These are phyloP conservation scores for Claviceps sorghi DNA, from an alignment of 2,329 filamentous ascomycete genomes.

Conservation along the genomic window DNA sequence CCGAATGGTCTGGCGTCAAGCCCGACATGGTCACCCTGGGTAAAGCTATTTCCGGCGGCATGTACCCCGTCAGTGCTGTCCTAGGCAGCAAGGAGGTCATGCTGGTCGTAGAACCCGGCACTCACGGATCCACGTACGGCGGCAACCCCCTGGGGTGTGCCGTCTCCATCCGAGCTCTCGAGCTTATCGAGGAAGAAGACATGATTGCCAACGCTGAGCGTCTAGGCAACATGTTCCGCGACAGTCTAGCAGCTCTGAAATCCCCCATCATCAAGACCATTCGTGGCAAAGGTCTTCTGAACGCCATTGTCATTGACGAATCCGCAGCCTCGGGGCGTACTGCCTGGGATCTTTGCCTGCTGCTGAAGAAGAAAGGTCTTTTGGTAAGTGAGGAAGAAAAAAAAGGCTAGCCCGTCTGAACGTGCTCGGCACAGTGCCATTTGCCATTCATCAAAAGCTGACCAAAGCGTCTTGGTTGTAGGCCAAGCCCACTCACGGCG, in stretches of 20 bases:
- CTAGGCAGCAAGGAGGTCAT: conserved; percentile 81
- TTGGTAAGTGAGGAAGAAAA: conserved; percentile 43
- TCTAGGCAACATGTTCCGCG: conserved; percentile 70
- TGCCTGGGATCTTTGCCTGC: conserved; percentile 91
- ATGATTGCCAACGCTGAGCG: conserved; percentile 70
- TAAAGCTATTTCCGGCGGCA: conserved; percentile 94
- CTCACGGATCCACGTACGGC: conserved; percentile 95
- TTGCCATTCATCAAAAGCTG: not conserved
- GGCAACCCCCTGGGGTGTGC: conserved; percentile 93
- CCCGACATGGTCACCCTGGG: conserved; percentile 89
- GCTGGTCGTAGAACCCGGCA: conserved; percentile 90
- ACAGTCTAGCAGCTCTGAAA: conserved; percentile 59
- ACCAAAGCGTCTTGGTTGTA: conserved; percentile 20
- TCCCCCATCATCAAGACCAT: conserved; percentile 70
- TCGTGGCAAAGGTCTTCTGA: conserved; percentile 84
- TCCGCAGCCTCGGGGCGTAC: conserved; percentile 67
- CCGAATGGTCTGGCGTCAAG: conserved; percentile 89
- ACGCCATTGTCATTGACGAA: conserved; percentile 94
- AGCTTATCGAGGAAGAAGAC: conserved; percentile 84
- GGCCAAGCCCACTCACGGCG: conserved; percentile 97
- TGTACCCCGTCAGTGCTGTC: conserved; percentile 97
- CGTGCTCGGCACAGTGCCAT: too few species aligned
- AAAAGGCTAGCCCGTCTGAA: not conserved
- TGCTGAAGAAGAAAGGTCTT: conserved; percentile 90
- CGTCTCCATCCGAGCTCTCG: conserved; percentile 85